Conservation (phyloP, 495 filamentous ascomycete species). For the Hyphodiscus hymeniophilus region DNA sequence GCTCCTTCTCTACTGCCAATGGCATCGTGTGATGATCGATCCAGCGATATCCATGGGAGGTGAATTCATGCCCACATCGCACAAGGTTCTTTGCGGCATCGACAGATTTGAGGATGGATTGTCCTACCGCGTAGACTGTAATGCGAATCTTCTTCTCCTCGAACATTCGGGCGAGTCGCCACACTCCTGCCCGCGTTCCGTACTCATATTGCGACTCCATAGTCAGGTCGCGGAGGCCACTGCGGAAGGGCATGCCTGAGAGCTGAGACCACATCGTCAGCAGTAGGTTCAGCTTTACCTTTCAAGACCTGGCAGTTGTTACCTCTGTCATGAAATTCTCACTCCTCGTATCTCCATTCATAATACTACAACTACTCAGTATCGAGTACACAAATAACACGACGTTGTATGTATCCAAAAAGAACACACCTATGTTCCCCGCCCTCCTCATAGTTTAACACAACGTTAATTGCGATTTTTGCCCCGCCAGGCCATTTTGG, state of each 20-base stretch:
- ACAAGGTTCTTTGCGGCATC: slow-evolving; percentile 24
- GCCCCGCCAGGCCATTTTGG: slow-evolving; percentile 21
- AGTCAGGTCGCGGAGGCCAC: slow-evolving; percentile 3
- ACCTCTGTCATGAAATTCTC: too few species aligned
- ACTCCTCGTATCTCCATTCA: too few species aligned
- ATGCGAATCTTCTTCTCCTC: slow-evolving; percentile 26
- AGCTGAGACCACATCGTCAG: too few species aligned
- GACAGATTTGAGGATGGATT: slow-evolving; percentile 28
- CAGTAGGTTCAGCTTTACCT: too few species aligned
- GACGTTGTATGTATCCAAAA: too few species aligned
- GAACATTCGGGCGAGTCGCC: slow-evolving; percentile 30
- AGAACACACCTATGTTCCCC: slow-evolving; percentile 3
- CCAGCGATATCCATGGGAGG: slow-evolving; percentile 30
- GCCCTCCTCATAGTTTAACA: slow-evolving; percentile 33
- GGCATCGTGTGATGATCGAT: too few species aligned
- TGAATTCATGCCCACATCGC: slow-evolving; percentile 31
- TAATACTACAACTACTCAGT: too few species aligned
- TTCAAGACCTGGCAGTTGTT: too few species aligned
- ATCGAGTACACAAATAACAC: too few species aligned
- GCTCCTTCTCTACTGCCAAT: too few species aligned
- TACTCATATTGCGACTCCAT: slow-evolving; percentile 25
- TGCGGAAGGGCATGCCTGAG: slow-evolving; percentile 5
- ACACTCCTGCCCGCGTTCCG: slow-evolving; percentile 28
- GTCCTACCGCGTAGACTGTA: slow-evolving; percentile 28
- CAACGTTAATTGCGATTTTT: slow-evolving; percentile 31